Percentiles rank a stretch among this genome's conserved stretches.
Conservation (phyloP, 148 eudicot species). For the Silene latifolia region DNA sequence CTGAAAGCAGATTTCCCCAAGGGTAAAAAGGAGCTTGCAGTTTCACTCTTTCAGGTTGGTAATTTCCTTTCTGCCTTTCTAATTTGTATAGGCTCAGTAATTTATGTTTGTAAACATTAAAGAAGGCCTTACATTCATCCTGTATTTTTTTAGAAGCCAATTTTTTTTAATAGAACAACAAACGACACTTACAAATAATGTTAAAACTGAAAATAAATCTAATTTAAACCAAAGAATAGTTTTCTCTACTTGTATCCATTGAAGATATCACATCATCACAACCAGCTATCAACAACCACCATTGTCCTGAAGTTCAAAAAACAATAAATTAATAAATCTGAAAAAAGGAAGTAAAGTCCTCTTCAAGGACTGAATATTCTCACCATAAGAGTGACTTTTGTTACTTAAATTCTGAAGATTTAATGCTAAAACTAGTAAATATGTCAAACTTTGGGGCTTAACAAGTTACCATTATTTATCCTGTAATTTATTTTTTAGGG, state of each 20-base stretch:
- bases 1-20: slow-evolving; percentile 83
- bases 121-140: neutral
- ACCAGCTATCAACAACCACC: too few relatives aligned
- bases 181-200: too few relatives aligned
- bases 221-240: too few relatives aligned
- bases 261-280: too few relatives aligned
- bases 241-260: too few relatives aligned
- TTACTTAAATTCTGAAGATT: neutral
- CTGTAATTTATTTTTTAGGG: slow-evolving; percentile 7
- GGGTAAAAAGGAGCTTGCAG: slow-evolving; percentile 95
- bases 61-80: neutral
- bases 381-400: neutral
- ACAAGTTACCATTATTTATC: neutral
- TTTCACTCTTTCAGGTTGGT: slow-evolving; percentile 95
- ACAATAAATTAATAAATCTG: neutral
- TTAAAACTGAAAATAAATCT: too few relatives aligned
- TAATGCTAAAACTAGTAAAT: neutral
- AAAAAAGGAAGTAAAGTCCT: neutral
- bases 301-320: too few relatives aligned
- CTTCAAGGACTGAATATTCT: too few relatives aligned
- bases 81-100: neutral
- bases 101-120: neutral
- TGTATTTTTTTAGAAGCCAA: neutral
- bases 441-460: neutral
- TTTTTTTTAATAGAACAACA: too few relatives aligned